These are phyloP conservation scores for Polychaeton citri DNA, from an alignment of 2,329 filamentous ascomycete genomes.

Conservation along the genomic window DNA sequence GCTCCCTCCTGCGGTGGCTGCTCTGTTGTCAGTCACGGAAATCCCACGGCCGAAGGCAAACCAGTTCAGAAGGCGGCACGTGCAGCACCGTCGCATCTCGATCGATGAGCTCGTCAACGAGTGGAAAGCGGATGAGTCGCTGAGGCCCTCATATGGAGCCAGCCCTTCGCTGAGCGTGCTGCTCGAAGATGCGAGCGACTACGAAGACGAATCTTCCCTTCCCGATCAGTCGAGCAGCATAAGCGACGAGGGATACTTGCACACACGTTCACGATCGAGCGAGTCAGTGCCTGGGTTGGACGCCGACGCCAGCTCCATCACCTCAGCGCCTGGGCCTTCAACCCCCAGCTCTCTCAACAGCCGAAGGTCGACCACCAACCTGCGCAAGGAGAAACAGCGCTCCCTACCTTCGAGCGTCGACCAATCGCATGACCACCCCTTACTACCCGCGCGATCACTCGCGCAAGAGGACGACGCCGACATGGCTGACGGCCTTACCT, in stretches of 20 bases:
- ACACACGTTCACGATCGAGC: conserved; percentile 40
- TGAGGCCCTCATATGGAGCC: conserved; percentile 14
- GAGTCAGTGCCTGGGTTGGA: conserved; percentile 45
- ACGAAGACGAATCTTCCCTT: conserved; percentile 19
- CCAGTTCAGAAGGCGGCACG: conserved; percentile 26
- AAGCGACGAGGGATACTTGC: conserved; percentile 30
- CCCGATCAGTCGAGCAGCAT: conserved; percentile 12
- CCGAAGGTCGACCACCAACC: conserved; percentile 20
- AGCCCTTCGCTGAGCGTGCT: conserved; percentile 37
- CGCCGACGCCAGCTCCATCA: conserved; percentile 32
- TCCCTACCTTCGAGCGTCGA: conserved; percentile 30
- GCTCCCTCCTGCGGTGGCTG: conserved; percentile 42
- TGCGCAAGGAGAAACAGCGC: conserved; percentile 34
- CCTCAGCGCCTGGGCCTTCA: conserved; percentile 22
- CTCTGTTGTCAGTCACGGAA: conserved; percentile 44
- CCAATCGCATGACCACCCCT: conserved; percentile 24
- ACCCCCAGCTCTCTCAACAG: conserved; percentile 27
- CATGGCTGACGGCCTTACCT: conserved; percentile 20
- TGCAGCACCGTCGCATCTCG: conserved; percentile 32
- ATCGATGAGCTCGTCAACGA: conserved; percentile 45
- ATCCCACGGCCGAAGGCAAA: conserved; percentile 38
- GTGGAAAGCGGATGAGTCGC: conserved; percentile 34
- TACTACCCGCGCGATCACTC: conserved; percentile 43
- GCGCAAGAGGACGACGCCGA: conserved; percentile 17
- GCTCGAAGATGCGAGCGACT: conserved; percentile 40